A percentile compares a stretch with the other conserved stretches of the same genome.
Evolutionary conservation across 1,284 basidiomycete species (phyloP).

Genomic region (Takashimella tepidaria): DNA sequence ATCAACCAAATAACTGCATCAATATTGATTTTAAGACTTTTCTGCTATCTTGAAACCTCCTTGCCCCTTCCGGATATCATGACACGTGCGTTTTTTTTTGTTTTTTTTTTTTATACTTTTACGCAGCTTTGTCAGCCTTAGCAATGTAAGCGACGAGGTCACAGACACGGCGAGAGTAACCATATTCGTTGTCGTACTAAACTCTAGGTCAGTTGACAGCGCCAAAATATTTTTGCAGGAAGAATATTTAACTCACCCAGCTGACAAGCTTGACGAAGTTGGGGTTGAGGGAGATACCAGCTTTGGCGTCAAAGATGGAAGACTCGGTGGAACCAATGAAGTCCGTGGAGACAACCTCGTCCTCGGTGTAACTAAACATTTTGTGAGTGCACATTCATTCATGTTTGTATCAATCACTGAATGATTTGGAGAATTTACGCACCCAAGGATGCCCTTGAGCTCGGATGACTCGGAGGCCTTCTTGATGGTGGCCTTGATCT

Average conservation of each 20-base stretch:
- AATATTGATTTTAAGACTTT: too few species aligned
- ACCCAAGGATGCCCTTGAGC: slow-evolving; percentile 73
- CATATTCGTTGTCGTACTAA: slow-evolving; percentile 71
- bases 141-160: slow-evolving; percentile 84
- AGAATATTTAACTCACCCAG: slow-evolving; percentile 54
- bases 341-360: slow-evolving; percentile 90
- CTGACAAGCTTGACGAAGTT: slow-evolving; percentile 94
- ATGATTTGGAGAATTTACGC: neutral
- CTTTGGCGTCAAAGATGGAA: slow-evolving; percentile 86
- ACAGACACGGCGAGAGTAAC: slow-evolving; percentile 90
- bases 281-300: slow-evolving; percentile 87
- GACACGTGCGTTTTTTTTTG: too few species aligned
- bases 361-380: slow-evolving; percentile 74
- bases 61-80: neutral
- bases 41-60: neutral
- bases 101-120: too few species aligned
- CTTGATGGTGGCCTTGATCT: slow-evolving; percentile 87
- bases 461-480: slow-evolving; percentile 66
- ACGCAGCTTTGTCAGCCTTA: slow-evolving; percentile 29
- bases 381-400: neutral
- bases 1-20: neutral
- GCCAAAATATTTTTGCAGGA: slow-evolving; percentile 12
- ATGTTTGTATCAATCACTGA: neutral
- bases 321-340: slow-evolving; percentile 75
- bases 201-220: neutral